Evolutionary conservation across 2,329 filamentous ascomycete genomes (phyloP).

Genomic region (Stromatinia cepivora): DNA sequence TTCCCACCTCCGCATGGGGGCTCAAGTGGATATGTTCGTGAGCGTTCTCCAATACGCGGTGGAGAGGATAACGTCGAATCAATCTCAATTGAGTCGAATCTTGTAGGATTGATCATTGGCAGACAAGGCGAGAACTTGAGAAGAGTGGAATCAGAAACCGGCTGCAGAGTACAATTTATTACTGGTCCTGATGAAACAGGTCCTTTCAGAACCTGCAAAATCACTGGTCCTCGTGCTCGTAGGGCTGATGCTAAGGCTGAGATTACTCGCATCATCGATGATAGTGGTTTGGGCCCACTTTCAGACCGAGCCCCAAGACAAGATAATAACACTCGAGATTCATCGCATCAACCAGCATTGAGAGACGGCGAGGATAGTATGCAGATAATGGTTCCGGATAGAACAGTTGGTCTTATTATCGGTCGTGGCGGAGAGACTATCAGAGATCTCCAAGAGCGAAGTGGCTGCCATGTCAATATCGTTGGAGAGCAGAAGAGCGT

Average conservation of each 20-base stretch:
- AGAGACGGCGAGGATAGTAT: conserved; percentile 81
- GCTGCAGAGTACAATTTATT: conserved; percentile 84
- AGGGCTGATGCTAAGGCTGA: conserved; percentile 77
- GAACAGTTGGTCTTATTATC: conserved; percentile 89
- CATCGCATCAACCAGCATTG: conserved; percentile 50
- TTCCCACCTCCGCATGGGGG: conserved; percentile 63
- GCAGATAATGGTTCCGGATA: conserved; percentile 93
- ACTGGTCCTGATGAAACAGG: conserved; percentile 71
- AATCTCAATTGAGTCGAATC: conserved; percentile 80
- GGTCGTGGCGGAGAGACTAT: conserved; percentile 93
- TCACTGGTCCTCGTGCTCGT: conserved; percentile 70
- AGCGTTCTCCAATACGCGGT: conserved; percentile 57
- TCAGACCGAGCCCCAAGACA: conserved; percentile 43
- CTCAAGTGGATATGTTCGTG: conserved; percentile 47
- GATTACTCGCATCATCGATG: conserved; percentile 85
- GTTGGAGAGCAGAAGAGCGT: conserved; percentile 91
- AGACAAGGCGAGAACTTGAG: conserved; percentile 86
- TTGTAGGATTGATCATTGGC: conserved; percentile 89
- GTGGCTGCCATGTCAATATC: conserved; percentile 94
- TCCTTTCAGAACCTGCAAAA: conserved; percentile 79
- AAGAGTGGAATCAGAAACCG: conserved; percentile 79
- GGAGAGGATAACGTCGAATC: conserved; percentile 71
- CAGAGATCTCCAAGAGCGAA: conserved; percentile 85
- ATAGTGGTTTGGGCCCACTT: conserved; percentile 63
- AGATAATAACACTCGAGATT: conserved; percentile 33